A percentile compares a stretch with the other conserved stretches of the same genome.
Conservation (phyloP, 176 grass and related monocot genomes). For the Hordeum marinum region DNA sequence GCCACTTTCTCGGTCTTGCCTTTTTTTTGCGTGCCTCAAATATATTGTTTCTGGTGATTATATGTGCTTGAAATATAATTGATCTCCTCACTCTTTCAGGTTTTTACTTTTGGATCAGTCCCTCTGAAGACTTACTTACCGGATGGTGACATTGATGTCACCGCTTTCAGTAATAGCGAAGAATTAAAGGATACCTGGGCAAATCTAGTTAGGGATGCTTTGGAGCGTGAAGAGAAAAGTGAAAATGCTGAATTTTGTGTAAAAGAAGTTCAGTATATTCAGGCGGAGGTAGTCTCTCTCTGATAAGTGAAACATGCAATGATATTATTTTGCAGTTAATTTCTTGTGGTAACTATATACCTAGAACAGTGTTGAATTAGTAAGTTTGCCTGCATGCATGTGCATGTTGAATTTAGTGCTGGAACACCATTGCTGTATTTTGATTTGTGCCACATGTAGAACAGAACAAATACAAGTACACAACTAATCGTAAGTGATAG, state of each 20-base stretch:
- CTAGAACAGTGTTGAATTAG: not conserved
- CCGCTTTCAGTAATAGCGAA: constrained; percentile 68
- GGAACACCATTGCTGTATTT: constrained; percentile 6
- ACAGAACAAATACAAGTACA: not conserved
- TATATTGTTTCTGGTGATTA: not conserved
- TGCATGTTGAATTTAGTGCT: constrained; percentile 7
- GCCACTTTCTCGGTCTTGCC: constrained; percentile 1
- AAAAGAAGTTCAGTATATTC: constrained; percentile 95
- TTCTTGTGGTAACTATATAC: not conserved
- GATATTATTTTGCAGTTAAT: not conserved
- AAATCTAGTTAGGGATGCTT: constrained; percentile 61
- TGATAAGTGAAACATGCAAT: not conserved
- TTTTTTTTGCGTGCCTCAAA: not conserved
- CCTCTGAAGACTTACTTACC: constrained; percentile 98
- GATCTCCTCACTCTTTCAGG: constrained; percentile 29
- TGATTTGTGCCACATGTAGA: constrained; percentile 1
- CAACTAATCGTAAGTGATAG: constrained; percentile 6
- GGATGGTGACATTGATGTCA: constrained; percentile 98
- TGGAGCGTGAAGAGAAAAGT: constrained; percentile 85
- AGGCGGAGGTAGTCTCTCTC: constrained; percentile 69
- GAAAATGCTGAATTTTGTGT: constrained; percentile 80
- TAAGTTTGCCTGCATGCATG: not conserved
- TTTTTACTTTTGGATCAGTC: constrained; percentile 91
- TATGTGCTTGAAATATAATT: constrained; percentile 1
- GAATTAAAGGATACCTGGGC: constrained; percentile 83